Base-by-base conservation (phyloP, 163 green algal genomes). In the Scenedesmus sp. region DNA sequence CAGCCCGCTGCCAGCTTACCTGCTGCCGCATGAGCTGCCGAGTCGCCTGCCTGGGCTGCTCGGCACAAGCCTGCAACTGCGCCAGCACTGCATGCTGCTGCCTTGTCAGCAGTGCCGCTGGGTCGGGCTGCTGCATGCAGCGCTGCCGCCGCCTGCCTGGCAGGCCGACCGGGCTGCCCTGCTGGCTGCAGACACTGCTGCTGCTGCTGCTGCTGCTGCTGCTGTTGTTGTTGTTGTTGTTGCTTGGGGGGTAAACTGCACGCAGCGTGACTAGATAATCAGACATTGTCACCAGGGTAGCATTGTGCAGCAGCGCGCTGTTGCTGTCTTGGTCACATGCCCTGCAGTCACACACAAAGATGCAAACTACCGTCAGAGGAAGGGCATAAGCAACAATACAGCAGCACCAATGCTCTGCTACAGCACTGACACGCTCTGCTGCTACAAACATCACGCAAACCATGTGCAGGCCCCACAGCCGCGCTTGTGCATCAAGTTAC, bases 131-230 rank as follows among this genome's bases (percentile, higher is more conserved):
- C 1, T 60, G 82, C 26, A 88, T 64, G 82, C 82, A 64, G 82
- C 16, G 52, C 82, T 66, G 82, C 54, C 82, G 46, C 5, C 13
- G 82, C 23, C 15, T 76, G 66, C 66, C 66, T 34, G 66, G 66
- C 10, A 77, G 10, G 84, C 56, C 66, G 0, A 52, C 23, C 20
- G 54, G 16, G 7, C 62, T 84, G 59, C 59, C 2, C 34, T 34
- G 86, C 34, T 83, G 62, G 20, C 34, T 67, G 64, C 62, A 26
- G 66, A 57, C 46, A 60, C 66, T 90, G 86, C 34, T 84, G 86
- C 86, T 90, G 86, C 34, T 90, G 86, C 66, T 90, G 86, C 66
- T 90, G 66, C 16, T 62, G 54, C 83, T 88, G 83, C 34, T 46
- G 34, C 0, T 46, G 34, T 46, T 90, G 86, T 46, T 84, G 86